phyloP scores from a whole-genome alignment of 805 yeast genomes.

The Lipomyces spencermartinsiae region DNA sequence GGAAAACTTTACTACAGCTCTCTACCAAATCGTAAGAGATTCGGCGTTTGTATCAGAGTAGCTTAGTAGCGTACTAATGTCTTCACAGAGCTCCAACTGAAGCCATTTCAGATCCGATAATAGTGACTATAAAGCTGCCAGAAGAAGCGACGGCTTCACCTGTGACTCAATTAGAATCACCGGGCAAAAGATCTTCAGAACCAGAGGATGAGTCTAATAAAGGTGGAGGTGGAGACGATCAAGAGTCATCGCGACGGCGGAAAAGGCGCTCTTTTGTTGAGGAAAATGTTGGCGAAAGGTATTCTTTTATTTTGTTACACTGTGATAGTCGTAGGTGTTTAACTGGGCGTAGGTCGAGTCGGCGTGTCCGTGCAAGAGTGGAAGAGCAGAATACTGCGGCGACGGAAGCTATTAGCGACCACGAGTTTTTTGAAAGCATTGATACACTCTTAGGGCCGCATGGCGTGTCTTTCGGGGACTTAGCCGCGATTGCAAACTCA shows the following conservation, averaged over 20 bases:
- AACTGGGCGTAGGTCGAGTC: slow-evolving; percentile 29
- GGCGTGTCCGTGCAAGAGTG: slow-evolving; percentile 43
- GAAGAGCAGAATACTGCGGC: slow-evolving; percentile 37
- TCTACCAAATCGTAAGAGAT: slow-evolving; percentile 16
- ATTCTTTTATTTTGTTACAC: neutral
- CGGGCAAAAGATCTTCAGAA: neutral
- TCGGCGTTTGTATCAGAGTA: neutral
- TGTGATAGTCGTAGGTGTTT: neutral
- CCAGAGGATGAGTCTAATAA: slow-evolving; percentile 1
- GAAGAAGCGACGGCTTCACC: neutral
- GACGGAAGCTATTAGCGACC: slow-evolving; percentile 28
- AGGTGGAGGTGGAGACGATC: slow-evolving; percentile 1
- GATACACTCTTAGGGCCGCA: slow-evolving; percentile 23
- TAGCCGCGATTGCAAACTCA: slow-evolving; percentile 11
- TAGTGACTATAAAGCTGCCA: slow-evolving; percentile 14
- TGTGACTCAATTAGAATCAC: neutral
- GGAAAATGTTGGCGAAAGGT: slow-evolving; percentile 24
- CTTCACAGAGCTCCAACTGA: neutral
- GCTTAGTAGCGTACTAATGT: neutral
- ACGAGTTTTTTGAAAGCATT: slow-evolving; percentile 24
- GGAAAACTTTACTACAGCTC: slow-evolving; percentile 19
- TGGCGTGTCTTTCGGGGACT: slow-evolving; percentile 13
- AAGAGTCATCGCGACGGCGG: slow-evolving; percentile 7
- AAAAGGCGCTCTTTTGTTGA: slow-evolving; percentile 29
- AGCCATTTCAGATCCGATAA: slow-evolving; percentile 8